These are phyloP conservation scores for Chalciporus piperatus DNA, from an alignment of 768 basidiomycete species.

Conservation along the genomic window DNA sequence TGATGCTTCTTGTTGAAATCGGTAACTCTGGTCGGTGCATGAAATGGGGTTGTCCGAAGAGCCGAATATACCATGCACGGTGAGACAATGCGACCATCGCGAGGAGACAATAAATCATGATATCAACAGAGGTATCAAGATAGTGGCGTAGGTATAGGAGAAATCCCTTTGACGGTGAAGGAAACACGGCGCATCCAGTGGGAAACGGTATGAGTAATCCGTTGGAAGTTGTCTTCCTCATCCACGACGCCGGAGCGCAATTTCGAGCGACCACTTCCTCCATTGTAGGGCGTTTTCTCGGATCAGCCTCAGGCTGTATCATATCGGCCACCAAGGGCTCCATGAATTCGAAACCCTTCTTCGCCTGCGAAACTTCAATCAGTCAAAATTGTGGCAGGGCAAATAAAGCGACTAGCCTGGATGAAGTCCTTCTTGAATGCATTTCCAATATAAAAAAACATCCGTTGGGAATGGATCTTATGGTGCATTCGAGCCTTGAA, in stretches of 20 bases:
- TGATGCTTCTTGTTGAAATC: too few species aligned
- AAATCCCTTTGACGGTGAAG: conserved; percentile 13
- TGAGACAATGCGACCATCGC: too few species aligned
- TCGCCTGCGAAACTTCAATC: background rate
- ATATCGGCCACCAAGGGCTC: conserved; percentile 33
- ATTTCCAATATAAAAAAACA: conserved; percentile 42
- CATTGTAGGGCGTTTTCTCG: conserved; percentile 33
- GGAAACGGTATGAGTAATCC: background rate
- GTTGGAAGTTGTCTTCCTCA: background rate
- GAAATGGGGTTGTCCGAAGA: too few species aligned
- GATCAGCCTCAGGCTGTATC: conserved; percentile 33
- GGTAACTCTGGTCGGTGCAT: too few species aligned
- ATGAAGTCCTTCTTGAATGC: conserved; percentile 28
- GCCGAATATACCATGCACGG: too few species aligned
- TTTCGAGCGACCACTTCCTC: conserved; percentile 30
- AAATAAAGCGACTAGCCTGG: conserved; percentile 19
- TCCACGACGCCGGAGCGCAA: conserved; percentile 25
- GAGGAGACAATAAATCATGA: too few species aligned
- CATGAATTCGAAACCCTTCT: conserved; percentile 27
- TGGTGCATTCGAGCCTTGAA: conserved; percentile 13
- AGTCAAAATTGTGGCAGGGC: background rate
- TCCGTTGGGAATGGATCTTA: conserved; percentile 41
- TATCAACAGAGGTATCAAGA: too few species aligned
- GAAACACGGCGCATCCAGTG: conserved; percentile 18
- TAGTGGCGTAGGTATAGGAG: background rate